A percentile compares a stretch with the other conserved stretches of the same genome.
Evolutionary conservation across 2,329 filamentous ascomycete genomes (phyloP).

Genomic region (Hypoxylon sp.): DNA sequence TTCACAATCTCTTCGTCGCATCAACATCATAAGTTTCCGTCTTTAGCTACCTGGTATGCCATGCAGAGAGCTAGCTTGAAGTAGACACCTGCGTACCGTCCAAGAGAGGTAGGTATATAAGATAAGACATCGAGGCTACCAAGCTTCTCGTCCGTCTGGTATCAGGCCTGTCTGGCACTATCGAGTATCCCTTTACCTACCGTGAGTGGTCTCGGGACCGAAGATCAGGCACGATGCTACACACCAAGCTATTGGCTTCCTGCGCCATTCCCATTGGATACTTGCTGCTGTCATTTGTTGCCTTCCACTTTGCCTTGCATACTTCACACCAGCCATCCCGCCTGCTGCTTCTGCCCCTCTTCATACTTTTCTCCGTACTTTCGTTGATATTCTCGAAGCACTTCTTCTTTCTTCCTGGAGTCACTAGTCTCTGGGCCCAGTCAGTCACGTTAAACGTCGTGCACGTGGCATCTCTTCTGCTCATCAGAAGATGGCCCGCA

Average conservation of each 20-base stretch:
- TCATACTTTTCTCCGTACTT: neutral
- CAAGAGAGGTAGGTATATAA: no score
- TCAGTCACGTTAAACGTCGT: slow-evolving; percentile 1
- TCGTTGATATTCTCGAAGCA: neutral
- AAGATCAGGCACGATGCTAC: neutral
- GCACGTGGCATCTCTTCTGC: neutral
- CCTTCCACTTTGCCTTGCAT: slow-evolving; percentile 4
- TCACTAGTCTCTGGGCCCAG: slow-evolving; percentile 12
- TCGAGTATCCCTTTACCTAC: no score
- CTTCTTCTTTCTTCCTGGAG: neutral
- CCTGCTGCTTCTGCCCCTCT: neutral
- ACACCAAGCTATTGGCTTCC: neutral
- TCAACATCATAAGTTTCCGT: no score
- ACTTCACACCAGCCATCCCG: neutral
- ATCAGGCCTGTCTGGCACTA: no score
- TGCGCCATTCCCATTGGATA: neutral
- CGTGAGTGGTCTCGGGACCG: neutral
- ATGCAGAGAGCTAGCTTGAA: no score
- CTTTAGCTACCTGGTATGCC: no score
- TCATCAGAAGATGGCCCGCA: neutral
- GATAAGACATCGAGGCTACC: no score
- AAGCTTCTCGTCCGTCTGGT: no score
- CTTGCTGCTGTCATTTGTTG: neutral
- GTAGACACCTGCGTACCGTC: no score
- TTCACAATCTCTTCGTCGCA: no score